A percentile compares a stretch with the other conserved stretches of the same genome.
phyloP scores from a whole-genome alignment of 148 eudicot species.

The Linanthus parryae region DNA sequence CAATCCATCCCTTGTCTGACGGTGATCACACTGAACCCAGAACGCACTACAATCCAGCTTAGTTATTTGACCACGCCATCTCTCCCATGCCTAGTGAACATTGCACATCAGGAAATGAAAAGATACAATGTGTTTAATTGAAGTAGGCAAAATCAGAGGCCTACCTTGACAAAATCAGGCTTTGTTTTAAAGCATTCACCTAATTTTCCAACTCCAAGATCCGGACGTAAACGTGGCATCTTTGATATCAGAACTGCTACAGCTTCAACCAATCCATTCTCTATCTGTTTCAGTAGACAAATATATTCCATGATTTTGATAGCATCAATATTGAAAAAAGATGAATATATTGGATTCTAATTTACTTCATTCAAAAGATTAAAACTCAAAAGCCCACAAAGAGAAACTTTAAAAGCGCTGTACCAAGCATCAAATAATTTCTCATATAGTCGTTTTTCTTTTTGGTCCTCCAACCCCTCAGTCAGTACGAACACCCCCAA shows the following conservation, averaged over 20 bases:
- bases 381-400: too few relatives aligned
- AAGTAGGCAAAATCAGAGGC: neutral
- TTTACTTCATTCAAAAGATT: too few relatives aligned
- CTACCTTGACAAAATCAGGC: conserved; percentile 85
- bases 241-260: conserved; percentile 83
- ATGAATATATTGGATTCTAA: too few relatives aligned
- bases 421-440: too few relatives aligned
- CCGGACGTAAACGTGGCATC: conserved; percentile 87
- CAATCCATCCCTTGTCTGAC: conserved; percentile 62
- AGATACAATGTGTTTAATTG: neutral
- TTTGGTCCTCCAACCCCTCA: too few relatives aligned
- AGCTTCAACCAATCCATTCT: conserved; percentile 98
- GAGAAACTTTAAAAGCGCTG: too few relatives aligned
- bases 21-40: conserved; percentile 92
- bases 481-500: too few relatives aligned
- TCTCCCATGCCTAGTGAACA: conserved; percentile 79
- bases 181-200: conserved; percentile 74
- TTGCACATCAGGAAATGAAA: conserved; percentile 8
- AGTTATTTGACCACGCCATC: conserved; percentile 79
- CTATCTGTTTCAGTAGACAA: conserved; percentile 52
- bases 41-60: conserved; percentile 91
- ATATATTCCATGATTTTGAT: too few relatives aligned
- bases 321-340: too few relatives aligned
- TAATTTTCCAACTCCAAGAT: conserved; percentile 45
- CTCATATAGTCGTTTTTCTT: too few relatives aligned